Conservation (phyloP, 129 eudicot species). For the Saposhnikovia divaricata region DNA sequence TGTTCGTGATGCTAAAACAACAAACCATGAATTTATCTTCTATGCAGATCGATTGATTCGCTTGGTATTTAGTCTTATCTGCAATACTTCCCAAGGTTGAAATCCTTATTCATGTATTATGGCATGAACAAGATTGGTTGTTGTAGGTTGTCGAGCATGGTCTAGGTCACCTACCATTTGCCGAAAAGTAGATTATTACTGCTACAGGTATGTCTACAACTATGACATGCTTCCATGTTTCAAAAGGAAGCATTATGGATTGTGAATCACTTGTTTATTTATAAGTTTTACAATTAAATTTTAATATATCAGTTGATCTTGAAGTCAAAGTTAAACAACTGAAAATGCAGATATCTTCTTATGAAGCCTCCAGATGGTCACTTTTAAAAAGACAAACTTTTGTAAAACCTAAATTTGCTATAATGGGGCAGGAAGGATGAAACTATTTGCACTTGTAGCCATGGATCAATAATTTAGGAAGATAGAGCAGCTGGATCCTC, state of each 20-base stretch:
- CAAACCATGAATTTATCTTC: constrained; percentile 82
- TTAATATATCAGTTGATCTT: background rate
- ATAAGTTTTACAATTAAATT: background rate
- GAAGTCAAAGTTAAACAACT: background rate
- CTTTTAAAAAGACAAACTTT: background rate
- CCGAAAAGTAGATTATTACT: constrained; percentile 71
- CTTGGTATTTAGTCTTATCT: constrained; percentile 40
- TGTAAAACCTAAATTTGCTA: background rate
- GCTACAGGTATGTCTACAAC: constrained; percentile 62
- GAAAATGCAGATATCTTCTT: background rate
- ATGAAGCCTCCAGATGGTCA: no score
- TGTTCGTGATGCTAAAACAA: constrained; percentile 71
- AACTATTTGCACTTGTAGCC: background rate
- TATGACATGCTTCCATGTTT: background rate
- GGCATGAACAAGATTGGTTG: constrained; percentile 8
- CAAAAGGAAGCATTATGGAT: background rate
- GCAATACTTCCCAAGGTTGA: background rate
- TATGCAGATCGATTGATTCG: constrained; percentile 93
- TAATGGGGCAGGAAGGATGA: background rate
- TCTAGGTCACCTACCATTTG: constrained; percentile 88
- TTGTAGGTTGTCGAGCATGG: constrained; percentile 92
- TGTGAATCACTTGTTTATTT: background rate
- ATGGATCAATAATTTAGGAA: background rate
- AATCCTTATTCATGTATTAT: constrained; percentile 2
- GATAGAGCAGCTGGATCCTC: background rate